These are phyloP conservation scores for button mushroom (Agaricus bisporus) DNA, from an alignment of 768 basidiomycete species.

Conservation along the genomic window DNA sequence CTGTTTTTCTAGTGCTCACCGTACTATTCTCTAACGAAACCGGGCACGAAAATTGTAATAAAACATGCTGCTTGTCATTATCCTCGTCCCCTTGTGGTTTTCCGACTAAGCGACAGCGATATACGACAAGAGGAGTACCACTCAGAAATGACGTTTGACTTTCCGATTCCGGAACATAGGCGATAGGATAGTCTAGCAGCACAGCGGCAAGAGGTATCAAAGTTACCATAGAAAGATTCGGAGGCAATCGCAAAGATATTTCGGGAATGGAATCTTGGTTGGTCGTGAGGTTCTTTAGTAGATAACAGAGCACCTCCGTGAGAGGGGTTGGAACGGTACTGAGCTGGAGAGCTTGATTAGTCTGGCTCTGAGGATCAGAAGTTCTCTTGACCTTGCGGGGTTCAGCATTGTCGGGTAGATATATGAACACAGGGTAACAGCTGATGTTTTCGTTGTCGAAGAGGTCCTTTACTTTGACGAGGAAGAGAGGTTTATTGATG, in stretches of 20 bases:
- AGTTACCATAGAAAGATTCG: constrained; percentile 18
- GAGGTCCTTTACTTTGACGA: constrained; percentile 9
- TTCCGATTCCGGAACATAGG: constrained; percentile 32
- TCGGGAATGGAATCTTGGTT: not conserved
- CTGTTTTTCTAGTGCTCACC: not conserved
- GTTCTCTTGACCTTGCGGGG: not conserved
- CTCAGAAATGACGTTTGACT: constrained; percentile 34
- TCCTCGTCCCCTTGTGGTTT: constrained; percentile 21
- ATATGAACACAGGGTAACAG: constrained; percentile 1
- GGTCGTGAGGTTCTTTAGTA: not conserved
- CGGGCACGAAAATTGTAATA: constrained; percentile 10
- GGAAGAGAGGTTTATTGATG: constrained; percentile 32
- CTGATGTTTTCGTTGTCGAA: not conserved
- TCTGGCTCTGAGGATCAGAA: too few relatives aligned
- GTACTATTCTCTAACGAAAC: not conserved
- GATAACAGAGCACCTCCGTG: constrained; percentile 3
- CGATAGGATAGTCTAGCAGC: constrained; percentile 57
- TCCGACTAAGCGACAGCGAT: constrained; percentile 27
- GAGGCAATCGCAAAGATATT: constrained; percentile 24
- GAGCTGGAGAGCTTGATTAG: not conserved
- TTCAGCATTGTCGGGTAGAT: not conserved
- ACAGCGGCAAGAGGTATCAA: constrained; percentile 51
- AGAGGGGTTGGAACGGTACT: constrained; percentile 4
- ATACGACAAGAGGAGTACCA: constrained; percentile 30
- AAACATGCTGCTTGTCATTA: constrained; percentile 9